Evolutionary conservation across 768 basidiomycete genomes (phyloP).

Genomic region (Termitomyces bulborhizus): DNA sequence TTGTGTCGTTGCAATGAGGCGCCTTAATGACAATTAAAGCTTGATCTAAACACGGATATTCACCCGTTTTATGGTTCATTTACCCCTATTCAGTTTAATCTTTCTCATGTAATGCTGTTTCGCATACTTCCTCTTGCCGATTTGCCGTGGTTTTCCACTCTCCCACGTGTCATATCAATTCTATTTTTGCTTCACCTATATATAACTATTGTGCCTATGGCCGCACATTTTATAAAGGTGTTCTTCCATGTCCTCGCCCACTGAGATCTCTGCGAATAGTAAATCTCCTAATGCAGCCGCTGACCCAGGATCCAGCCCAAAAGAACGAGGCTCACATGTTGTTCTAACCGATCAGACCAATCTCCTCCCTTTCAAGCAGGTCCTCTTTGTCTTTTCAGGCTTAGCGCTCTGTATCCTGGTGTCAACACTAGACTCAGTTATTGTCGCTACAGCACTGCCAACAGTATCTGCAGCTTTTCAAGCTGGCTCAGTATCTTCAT

Average conservation of each 20-base stretch:
- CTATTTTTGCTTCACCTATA: background rate
- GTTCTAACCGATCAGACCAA: constrained; percentile 70
- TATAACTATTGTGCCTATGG: background rate
- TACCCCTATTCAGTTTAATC: too few relatives aligned
- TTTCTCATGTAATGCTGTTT: too few relatives aligned
- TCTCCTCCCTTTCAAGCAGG: constrained; percentile 57
- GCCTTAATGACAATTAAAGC: too few relatives aligned
- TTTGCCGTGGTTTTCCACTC: background rate
- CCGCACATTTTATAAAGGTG: too few relatives aligned
- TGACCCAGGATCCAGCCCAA: background rate
- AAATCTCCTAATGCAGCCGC: background rate
- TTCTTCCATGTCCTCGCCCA: background rate
- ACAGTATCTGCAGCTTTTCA: constrained; percentile 62
- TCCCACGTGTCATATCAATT: background rate
- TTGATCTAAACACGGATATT: too few relatives aligned
- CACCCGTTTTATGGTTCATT: too few relatives aligned
- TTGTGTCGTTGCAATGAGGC: too few relatives aligned
- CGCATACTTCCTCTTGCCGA: background rate
- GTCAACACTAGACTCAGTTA: constrained; percentile 63
- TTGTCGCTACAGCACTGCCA: constrained; percentile 70
- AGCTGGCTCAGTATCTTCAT: constrained; percentile 56
- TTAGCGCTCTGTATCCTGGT: constrained; percentile 57
- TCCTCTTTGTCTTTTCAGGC: constrained; percentile 56
- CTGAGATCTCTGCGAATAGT: background rate
- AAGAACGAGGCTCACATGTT: background rate